Percentiles rank a stretch among this genome's conserved stretches.
phyloP scores from a whole-genome alignment of 2,329 filamentous ascomycete species.

The Fusarium ramigenum region DNA sequence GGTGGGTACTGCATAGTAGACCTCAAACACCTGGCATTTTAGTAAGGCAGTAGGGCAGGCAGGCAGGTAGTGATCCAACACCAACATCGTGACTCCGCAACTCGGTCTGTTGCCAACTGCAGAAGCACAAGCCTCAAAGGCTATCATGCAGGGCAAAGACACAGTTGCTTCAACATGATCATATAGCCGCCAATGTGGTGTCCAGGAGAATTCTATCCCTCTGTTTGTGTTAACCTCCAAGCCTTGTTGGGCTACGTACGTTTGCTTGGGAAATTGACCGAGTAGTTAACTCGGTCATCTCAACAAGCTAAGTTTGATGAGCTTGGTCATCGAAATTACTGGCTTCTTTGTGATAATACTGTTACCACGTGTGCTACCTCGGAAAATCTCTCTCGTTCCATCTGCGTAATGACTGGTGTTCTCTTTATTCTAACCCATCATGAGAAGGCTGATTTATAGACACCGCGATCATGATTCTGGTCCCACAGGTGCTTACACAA shows the following conservation, averaged over 20 bases:
- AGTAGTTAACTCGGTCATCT: neutral
- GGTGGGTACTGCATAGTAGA: neutral
- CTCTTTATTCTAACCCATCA: neutral
- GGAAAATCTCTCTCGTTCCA: neutral
- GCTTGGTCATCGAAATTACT: neutral
- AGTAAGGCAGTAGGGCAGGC: neutral
- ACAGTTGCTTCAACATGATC: neutral
- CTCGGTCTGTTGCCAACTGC: neutral
- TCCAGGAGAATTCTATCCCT: neutral
- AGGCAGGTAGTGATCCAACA: neutral
- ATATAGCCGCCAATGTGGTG: neutral
- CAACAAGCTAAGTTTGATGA: neutral
- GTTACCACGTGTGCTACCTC: neutral
- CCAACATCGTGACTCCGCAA: neutral
- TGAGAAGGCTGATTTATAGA: neutral
- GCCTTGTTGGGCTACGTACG: neutral
- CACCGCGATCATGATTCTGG: slow-evolving; percentile 21
- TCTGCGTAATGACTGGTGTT: neutral
- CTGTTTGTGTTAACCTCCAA: neutral
- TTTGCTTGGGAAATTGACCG: neutral
- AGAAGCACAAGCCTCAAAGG: neutral
- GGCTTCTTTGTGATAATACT: neutral
- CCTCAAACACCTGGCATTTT: neutral
- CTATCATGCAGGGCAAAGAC: slow-evolving; percentile 2
- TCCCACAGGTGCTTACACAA: slow-evolving; percentile 14